These are phyloP conservation scores for Psidium guajava DNA, from an alignment of 345 rosid species.

Conservation along the genomic window DNA sequence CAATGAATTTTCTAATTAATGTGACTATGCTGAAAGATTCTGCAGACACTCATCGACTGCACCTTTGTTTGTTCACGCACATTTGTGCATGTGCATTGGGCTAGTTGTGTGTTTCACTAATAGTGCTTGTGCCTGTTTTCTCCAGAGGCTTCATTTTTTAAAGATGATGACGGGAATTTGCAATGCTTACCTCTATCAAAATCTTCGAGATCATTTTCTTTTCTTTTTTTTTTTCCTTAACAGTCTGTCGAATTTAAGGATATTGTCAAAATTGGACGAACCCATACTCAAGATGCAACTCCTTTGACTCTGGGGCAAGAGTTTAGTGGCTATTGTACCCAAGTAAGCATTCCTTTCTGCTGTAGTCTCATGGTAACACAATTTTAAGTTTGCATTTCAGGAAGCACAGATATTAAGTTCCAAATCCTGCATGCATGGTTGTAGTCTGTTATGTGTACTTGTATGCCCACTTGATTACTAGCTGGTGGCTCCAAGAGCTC, in stretches of 20 bases:
- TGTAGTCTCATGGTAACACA: neutral
- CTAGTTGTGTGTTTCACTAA: neutral
- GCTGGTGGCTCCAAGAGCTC: neutral
- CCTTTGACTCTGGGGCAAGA: conserved; percentile 97
- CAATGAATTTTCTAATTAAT: neutral
- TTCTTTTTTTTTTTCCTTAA: neutral
- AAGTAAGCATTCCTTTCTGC: conserved; percentile 29
- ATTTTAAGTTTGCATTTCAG: neutral
- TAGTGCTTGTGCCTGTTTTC: neutral
- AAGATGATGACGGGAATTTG: neutral
- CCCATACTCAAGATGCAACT: conserved; percentile 98
- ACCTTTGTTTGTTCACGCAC: neutral
- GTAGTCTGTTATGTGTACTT: neutral
- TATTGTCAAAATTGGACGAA: conserved; percentile 91
- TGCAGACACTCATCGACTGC: neutral
- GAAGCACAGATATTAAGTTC: neutral
- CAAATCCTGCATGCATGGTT: neutral
- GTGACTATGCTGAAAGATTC: neutral
- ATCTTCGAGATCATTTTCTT: neutral
- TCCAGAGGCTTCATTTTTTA: neutral
- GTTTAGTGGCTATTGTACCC: conserved; percentile 94
- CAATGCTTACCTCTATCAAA: neutral
- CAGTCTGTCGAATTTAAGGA: conserved; percentile 77
- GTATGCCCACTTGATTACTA: neutral
- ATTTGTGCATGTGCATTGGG: neutral